Base-by-base conservation (phyloP, 345 rosid genomes). In the Eucalyptus grandis region DNA sequence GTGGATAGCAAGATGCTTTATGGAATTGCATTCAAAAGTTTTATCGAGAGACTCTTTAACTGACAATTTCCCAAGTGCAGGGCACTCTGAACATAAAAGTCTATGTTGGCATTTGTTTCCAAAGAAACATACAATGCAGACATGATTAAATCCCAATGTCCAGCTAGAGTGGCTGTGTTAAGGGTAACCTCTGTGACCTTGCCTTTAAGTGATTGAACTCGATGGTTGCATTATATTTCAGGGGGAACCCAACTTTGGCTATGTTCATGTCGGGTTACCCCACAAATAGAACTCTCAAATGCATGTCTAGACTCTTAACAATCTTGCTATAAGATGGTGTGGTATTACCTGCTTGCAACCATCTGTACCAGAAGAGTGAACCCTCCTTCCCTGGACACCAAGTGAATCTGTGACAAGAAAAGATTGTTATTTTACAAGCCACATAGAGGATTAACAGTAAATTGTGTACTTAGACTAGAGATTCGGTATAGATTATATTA, bases 321-420 rank as follows among this genome's bases (percentile, higher is more conserved):
- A 87, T 49, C 62, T 53, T 82, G 69, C 89, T 87, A 40, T 86
- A 49, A 81, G 67, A 72, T 88, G 87, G 47, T 77, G 47, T 4
- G 56, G 69, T 13, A 88, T 54, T 86, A 97, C 98, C 99, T 97
- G 96, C 89, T 85, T 94, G 93, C 99, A 98, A 82, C 91, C 93
- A 89, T 92, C 94, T 72, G 88, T 89, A 85, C 99, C 99, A 12
- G 92, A 72, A 81, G 90, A 91, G 89, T 93, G 86, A 80, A 97
- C 96, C 92, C 93, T 97, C 91, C 99, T 96, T 91, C 99, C 99
- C 91, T 98, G 99, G 90, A 98, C 96, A 46, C 99, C 99, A n/a
- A 98, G 97, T n/a, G 96, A 92, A 88, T 98, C 99, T 98, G 96
- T 89, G 85, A 77, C 47, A 77, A 91, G 56, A 87, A 53, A 87